Conservation (phyloP, 306 rosid species). For the Begonia peltatifolia region DNA sequence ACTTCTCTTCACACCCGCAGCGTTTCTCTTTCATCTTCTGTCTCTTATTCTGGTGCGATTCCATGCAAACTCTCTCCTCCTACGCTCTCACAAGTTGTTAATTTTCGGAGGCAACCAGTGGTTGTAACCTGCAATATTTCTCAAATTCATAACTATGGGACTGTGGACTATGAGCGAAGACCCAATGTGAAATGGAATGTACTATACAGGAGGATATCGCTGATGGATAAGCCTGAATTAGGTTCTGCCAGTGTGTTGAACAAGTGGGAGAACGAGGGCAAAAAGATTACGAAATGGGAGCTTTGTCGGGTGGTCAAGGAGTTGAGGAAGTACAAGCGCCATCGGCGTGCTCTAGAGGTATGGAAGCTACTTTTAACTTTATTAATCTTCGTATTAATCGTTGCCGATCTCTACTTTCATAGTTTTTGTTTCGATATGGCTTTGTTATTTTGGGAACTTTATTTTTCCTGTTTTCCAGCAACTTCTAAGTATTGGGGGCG, state of each 20-base stretch:
- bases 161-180: slow-evolving; percentile 53
- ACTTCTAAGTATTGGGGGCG: too few species aligned
- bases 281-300: slow-evolving; percentile 59
- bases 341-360: slow-evolving; percentile 71
- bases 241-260: slow-evolving; percentile 52
- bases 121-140: slow-evolving; percentile 42
- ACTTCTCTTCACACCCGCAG: slow-evolving; percentile 31
- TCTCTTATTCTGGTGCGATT: slow-evolving; percentile 18
- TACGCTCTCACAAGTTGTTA: slow-evolving; percentile 7
- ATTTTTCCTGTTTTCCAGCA: too few species aligned
- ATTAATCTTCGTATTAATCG: too few species aligned
- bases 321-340: slow-evolving; percentile 52
- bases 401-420: too few species aligned
- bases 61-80: slow-evolving; percentile 11
- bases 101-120: slow-evolving; percentile 14
- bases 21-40: slow-evolving; percentile 37
- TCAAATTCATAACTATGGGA: slow-evolving; percentile 51
- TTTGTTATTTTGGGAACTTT: too few species aligned
- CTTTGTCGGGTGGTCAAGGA: slow-evolving; percentile 68
- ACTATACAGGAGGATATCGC: slow-evolving; percentile 42
- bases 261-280: slow-evolving; percentile 85
- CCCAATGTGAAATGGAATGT: slow-evolving; percentile 55
- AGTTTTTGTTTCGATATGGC: too few species aligned
- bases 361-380: not conserved
- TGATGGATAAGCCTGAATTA: slow-evolving; percentile 38